Base-by-base conservation (phyloP, 495 filamentous ascomycete genomes). In the Penicillium canariense region DNA sequence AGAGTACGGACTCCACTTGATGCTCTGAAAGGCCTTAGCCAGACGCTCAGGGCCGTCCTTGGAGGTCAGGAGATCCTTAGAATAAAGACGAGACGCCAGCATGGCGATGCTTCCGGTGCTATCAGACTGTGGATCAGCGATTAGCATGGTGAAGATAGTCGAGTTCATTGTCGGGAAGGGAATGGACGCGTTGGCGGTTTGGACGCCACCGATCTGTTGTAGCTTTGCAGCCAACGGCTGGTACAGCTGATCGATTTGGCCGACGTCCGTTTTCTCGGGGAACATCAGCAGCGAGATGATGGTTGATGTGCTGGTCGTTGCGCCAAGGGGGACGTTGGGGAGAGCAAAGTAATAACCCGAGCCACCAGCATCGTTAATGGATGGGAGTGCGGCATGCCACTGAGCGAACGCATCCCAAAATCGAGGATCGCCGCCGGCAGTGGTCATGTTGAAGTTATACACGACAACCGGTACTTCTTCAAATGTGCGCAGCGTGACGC, bases 401-500 rank as follows among this genome's bases (percentile, higher is more conserved):
- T 66, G 54, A 14, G 47, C 60, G 22, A 70, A 55, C 12, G 66
- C 68, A 12, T 65, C 52, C 68, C 71, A 77, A 40, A 72, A 77
- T 0, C 25, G 39, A 2, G 56, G 56, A 31, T 65, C 46, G 8
- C 44, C 52, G 0, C 20, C 12, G 2, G 60, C 22, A 26, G 57
- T 59, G 0, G 62, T 58, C 15, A 80, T 62, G 27, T 67, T 77
- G 20, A 80, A 28, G 9, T 44, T 52, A 18, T 51, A 61, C 0
- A 65, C 53, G 11, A 73, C 60, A 15, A 76, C 59, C 2, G 73
- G 71, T 18, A 69, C 63, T 25, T 72, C 63, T 11, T 60, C 50
- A 67, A 60, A 74, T 49, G 28, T 67, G 14, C 74, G 72, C 35
- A 77, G 52, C 0, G 79, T 80, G 36, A 70, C 70, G 34, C 69